Percentiles rank a stretch among this genome's conserved stretches.
phyloP scores from a whole-genome alignment of 306 rosid species.

The Citrullus amarus region DNA sequence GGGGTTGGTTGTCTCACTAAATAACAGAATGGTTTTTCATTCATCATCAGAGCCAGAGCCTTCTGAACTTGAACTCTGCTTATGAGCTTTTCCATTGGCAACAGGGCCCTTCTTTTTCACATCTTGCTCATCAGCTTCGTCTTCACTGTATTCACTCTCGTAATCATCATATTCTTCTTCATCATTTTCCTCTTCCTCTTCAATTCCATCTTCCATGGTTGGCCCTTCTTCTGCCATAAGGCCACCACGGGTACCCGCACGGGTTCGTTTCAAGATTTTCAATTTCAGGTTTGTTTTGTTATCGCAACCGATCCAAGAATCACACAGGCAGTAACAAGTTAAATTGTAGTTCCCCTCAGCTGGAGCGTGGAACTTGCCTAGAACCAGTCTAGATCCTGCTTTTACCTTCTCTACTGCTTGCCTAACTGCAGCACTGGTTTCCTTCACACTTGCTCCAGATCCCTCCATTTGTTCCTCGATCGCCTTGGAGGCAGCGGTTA shows the following conservation, averaged over 20 bases:
- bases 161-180: constrained; percentile 55
- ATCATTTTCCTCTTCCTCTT: constrained; percentile 52
- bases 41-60: constrained; percentile 41
- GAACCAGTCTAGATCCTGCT: constrained; percentile 62
- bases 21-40: neutral
- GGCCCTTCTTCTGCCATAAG: constrained; percentile 41
- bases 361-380: constrained; percentile 90
- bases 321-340: constrained; percentile 79
- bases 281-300: constrained; percentile 53
- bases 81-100: constrained; percentile 27
- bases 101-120: constrained; percentile 24
- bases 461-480: constrained; percentile 91
- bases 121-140: constrained; percentile 36
- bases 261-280: constrained; percentile 82
- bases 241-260: constrained; percentile 71
- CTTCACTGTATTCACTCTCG: constrained; percentile 56
- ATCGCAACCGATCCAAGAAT: constrained; percentile 95
- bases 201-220: constrained; percentile 34
- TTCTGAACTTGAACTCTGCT: constrained; percentile 17
- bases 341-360: constrained; percentile 75
- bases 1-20: neutral
- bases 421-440: constrained; percentile 55
- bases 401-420: constrained; percentile 83
- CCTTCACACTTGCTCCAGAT: constrained; percentile 61
- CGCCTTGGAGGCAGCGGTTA: constrained; percentile 80